phyloP scores from a whole-genome alignment of 2,329 filamentous ascomycete genomes.

The Atkinsonella hypoxylon region DNA sequence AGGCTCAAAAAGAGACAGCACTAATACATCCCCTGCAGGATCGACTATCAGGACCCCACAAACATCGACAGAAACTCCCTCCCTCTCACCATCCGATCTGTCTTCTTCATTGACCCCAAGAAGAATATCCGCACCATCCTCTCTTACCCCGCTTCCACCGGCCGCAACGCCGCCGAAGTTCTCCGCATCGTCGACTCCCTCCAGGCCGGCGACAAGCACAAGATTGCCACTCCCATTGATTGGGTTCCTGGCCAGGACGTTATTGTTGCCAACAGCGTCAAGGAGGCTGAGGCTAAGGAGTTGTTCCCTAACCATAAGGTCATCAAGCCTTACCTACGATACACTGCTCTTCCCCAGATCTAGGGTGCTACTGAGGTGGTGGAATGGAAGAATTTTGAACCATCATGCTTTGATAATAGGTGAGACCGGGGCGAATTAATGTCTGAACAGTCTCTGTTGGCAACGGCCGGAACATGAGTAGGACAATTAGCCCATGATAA shows the following conservation, averaged over 20 bases:
- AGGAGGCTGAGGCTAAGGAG: conserved; percentile 74
- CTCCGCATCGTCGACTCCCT: conserved; percentile 69
- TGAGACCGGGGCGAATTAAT: background rate
- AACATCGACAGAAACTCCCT: conserved; percentile 74
- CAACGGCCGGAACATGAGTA: too few species aligned
- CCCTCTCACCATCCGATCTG: conserved; percentile 87
- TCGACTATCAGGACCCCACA: conserved; percentile 70
- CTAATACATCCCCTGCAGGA: conserved; percentile 28
- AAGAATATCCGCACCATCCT: conserved; percentile 91
- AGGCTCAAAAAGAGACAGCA: background rate
- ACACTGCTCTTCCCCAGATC: conserved; percentile 53
- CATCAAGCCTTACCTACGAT: conserved; percentile 63
- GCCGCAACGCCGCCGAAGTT: conserved; percentile 70
- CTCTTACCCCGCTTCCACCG: conserved; percentile 84
- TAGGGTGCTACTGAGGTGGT: conserved; percentile 10
- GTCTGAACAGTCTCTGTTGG: too few species aligned
- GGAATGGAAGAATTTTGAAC: background rate
- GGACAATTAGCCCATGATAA: too few species aligned
- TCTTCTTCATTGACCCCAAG: conserved; percentile 87
- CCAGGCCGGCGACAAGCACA: conserved; percentile 78
- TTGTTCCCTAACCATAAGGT: conserved; percentile 69
- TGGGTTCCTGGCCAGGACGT: conserved; percentile 85
- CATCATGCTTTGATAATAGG: background rate
- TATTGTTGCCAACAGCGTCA: conserved; percentile 75
- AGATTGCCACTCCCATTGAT: conserved; percentile 79